Base-by-base conservation (phyloP, 768 basidiomycete species). In the Pleurotus giganteus region DNA sequence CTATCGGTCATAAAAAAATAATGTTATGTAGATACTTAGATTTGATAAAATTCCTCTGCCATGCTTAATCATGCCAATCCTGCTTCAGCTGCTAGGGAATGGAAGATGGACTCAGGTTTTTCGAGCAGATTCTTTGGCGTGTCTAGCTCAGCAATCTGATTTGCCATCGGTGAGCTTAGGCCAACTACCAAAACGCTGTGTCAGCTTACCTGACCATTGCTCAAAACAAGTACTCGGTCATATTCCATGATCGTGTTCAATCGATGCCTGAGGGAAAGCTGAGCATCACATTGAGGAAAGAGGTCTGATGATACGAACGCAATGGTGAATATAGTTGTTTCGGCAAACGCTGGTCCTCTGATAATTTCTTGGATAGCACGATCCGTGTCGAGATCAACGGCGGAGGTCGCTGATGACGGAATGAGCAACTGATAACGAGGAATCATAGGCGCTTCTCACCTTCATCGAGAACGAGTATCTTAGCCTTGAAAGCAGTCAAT, bases 401-500 rank as follows among this genome's bases (percentile, higher is more conserved):
- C 91, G 32, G 87, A 91, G 4, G 92, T 95, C 2, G 92, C 90
- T 89, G 39, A 57, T 12, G 31, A 5, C 49, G 46, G 24, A 53
- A 58, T 19, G 15, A 24, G 32, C 19, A 57, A 28, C 52, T 54
- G 27, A 51, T 39, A 54, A 61, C 34, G 26, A 44, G 42, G 11
- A 46, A 51, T 8, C 42, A 55, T 29, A 28, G 46, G 37, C 21
- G 23, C 15, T 31, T 9, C 61, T 59, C 62, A 83, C 88, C 91
- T 82, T 98, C 95, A 64, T 97, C 95, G n/a, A 98, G 75, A 0
- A 97, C 91, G 4, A 98, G 75, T 32, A 97, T 87, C 69, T 87
- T 94, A 15, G 90, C 84, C 83, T 88, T 56, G 31, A 24, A 57
- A 27, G 15, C 60, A 4, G 24, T 57, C n/a, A 8, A 19, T 21